phyloP scores from a whole-genome alignment of 169 alveolate species.

The Babesia sp. region DNA sequence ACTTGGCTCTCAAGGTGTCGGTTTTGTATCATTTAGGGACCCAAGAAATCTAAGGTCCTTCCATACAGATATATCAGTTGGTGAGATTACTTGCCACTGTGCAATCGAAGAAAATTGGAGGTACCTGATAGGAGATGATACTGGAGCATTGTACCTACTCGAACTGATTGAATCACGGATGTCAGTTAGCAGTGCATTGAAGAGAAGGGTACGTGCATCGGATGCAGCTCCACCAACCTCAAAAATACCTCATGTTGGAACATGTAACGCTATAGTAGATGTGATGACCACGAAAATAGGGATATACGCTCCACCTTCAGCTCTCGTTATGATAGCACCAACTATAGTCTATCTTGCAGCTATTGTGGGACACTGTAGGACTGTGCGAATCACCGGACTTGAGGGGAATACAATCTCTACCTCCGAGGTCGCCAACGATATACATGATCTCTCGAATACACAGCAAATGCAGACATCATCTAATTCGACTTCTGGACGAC shows the following conservation, averaged over 20 bases:
- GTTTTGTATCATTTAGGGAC: conserved; percentile 37
- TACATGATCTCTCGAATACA: background rate
- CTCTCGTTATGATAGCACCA: conserved; percentile 38
- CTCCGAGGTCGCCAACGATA: background rate
- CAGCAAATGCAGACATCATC: background rate
- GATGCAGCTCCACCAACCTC: background rate
- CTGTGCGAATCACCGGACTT: conserved; percentile 13
- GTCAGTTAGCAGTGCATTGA: conserved; percentile 21
- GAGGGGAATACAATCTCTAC: background rate
- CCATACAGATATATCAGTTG: conserved; percentile 34
- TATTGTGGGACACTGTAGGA: conserved; percentile 38
- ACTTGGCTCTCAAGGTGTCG: conserved; percentile 60
- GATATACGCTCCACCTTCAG: conserved; percentile 42
- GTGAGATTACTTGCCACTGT: conserved; percentile 43
- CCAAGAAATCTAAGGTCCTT: conserved; percentile 36
- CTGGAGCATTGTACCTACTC: conserved; percentile 50
- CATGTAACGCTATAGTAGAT: conserved; percentile 28
- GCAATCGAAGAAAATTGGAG: conserved; percentile 19
- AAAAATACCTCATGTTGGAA: background rate
- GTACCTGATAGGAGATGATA: conserved; percentile 53
- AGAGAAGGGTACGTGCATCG: conserved; percentile 10
- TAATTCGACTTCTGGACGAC: background rate
- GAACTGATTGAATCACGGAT: conserved; percentile 39
- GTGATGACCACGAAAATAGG: conserved; percentile 27
- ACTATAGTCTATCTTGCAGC: conserved; percentile 39